Base-by-base conservation (phyloP, 2,329 filamentous ascomycete genomes). In the Colletotrichum sidae region DNA sequence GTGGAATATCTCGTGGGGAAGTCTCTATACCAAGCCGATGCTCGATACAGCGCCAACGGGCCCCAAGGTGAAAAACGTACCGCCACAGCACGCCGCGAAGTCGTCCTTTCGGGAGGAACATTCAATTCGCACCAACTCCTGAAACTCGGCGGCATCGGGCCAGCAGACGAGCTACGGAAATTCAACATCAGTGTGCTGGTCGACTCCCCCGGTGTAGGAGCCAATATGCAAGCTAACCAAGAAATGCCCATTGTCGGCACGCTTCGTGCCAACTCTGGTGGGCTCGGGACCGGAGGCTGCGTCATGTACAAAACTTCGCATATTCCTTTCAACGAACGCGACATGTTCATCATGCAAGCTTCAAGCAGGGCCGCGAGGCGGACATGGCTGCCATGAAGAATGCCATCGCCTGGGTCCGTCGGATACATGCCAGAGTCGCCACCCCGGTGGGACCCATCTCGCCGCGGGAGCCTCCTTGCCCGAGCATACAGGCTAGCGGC, bases 271-370 rank as follows among this genome's bases (percentile, higher is more conserved):
- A 9, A 35, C 11, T 15, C 80, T 6, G 51, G 42, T 13, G 62
- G 71, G 1, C 47, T 69, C 0, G 67, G 67, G 52, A 49, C 65
- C 44, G 75, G 76, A 8, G 65, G 74, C 12, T 74, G 81, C 55
- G 79, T 56, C 38, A 56, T 60, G 49, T 64, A 64, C 47, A 56
- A 53, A 49, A 57, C 60, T 2, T 13, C 37, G 10, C 60, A 57
- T 0, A 75, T 80, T 2, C 76, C 73, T 1, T 71, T 80, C 9
- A 77, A 79, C 37, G 80, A 83, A 42, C 82, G 77, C 34, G 86
- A 88, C 68, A 72, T 86, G 25, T 83, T 87, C 69, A 74, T 87
- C 57, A 84, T 83, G 56, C 85, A 86, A 12, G 84, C 71, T 88
- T 81, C 79, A 79, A 77, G 11, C 72, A 81, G 35, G 82, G 84